Base-by-base conservation (phyloP, 1,284 basidiomycete genomes). In the Sporisorium graminicola region DNA sequence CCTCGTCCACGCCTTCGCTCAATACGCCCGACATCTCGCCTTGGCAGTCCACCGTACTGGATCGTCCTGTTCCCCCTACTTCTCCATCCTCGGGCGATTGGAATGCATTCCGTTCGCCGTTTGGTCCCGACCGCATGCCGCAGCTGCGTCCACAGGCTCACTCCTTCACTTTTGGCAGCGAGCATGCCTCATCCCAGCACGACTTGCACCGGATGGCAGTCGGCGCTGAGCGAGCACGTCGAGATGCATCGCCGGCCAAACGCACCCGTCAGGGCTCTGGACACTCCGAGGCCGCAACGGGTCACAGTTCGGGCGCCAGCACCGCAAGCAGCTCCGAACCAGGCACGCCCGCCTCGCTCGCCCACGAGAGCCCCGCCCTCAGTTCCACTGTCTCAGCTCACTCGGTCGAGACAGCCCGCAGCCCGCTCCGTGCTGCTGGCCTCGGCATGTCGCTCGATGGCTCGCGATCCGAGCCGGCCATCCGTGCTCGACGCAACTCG, bases 321-420 rank as follows among this genome's bases (percentile, higher is more conserved):
- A 79, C 79, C 20, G 70, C 74, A 1, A 81, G 73, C 53, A 70
- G 77, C 47, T 77, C 74, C 26, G 80, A 82, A 40, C 82, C 80
- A 4, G 77, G 74, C 43, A 83, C 82, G 7, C 80, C 82, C 16
- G 74, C 79, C 18, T 75, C 77, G 47, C 55, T 72, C 7, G 57
- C 59, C 14, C 60, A 52, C 18, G 57, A 43, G 8, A 74, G 67
- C 46, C 72, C 68, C 2, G 49, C 62, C 13, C 47, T 67, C 50
- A 73, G 72, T 59, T 71, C 70, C 12, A 69, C 60, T 26, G 43
- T 69, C 22, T 62, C 63, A 35, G 72, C 72, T 18, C 62, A 58
- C 51, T 67, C 72, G 29, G 40, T 61, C 24, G 62, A 65, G 31
- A 67, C 67, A 4, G 53, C 59, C 13, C 63, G 64, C 43, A 68